These are phyloP conservation scores for Penicillium dipodomyicola DNA, from an alignment of 495 filamentous ascomycete genomes.

Conservation along the genomic window DNA sequence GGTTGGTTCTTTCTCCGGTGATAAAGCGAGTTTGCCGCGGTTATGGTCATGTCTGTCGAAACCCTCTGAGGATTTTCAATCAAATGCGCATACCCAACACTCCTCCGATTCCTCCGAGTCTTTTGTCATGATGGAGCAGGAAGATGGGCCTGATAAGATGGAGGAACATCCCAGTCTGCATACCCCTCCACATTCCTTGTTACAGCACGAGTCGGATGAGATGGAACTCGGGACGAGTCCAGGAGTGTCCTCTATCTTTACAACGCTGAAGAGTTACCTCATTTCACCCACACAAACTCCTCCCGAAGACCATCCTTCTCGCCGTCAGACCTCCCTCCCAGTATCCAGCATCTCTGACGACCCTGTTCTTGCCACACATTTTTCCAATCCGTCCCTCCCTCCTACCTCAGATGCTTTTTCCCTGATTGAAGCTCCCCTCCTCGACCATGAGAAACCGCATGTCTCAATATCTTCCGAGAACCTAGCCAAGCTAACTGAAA, in stretches of 20 bases:
- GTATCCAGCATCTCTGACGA: conserved; percentile 65
- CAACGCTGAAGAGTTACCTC: conserved; percentile 45
- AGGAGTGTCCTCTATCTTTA: conserved; percentile 43
- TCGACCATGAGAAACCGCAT: conserved; percentile 51
- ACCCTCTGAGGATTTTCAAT: conserved; percentile 20
- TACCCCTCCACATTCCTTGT: conserved; percentile 46
- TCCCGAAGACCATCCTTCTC: conserved; percentile 40
- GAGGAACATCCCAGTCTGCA: conserved; percentile 36
- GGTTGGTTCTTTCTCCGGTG: conserved; percentile 75
- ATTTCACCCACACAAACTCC: conserved; percentile 30
- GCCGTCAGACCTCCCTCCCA: conserved; percentile 55
- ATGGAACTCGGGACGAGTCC: conserved; percentile 35
- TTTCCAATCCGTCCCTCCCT: conserved; percentile 69
- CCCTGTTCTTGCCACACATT: conserved; percentile 66
- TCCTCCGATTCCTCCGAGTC: conserved; percentile 36
- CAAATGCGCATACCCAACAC: conserved; percentile 14
- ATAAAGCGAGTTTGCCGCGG: conserved; percentile 52
- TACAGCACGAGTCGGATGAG: conserved; percentile 45
- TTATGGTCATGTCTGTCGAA: conserved; percentile 37
- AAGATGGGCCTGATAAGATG: conserved; percentile 31
- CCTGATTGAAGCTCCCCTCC: conserved; percentile 52
- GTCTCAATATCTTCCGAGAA: conserved; percentile 60
- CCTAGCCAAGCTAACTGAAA: conserved; percentile 85
- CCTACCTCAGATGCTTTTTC: conserved; percentile 53
- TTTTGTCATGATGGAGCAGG: conserved; percentile 42